Evolutionary conservation across 176 grass and related monocot genomes (phyloP), one percentile per base, ranked within the genome.

Genomic region (Tillandsia leiboldiana): DNA sequence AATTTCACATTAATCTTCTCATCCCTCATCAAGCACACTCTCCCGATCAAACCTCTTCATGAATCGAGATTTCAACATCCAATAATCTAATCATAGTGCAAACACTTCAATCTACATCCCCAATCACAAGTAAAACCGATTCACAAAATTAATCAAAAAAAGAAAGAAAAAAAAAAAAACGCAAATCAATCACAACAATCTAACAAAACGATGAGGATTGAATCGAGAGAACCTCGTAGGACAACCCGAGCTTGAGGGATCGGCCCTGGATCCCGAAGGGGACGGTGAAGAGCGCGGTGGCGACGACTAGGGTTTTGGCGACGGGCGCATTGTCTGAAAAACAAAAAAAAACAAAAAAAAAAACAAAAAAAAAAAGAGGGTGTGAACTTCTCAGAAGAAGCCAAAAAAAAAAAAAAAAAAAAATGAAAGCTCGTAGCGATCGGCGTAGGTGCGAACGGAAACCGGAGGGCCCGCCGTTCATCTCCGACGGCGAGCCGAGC

Each of bases 401-500:
- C 1, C 17, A 15, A 33, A 53, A 14, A 3, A 53, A 2, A 75
- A 61, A 13, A 75, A 59, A 53, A 29, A 13, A 12, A 48, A 49
- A 77, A 57, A 0, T 12, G 12, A 17, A 50, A 18, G 62, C n/a
- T 50, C 52, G 27, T 61, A 1, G 23, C 27, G 11, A 53, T 29
- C 1, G 33, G 15, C 42, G 26, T 1, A 23, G 54, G 24, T 48
- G 49, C 81, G 71, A 85, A 96, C 93, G 86, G 56, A 97, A 92
- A 9, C 93, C 93, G 14, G 93, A 91, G 22, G 91, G 76, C 5
- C 86, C 93, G 66, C 86, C 88, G 83, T 80, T 96, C 88, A 96
- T 96, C 92, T 75, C 73, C 83, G 70, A 49, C 63, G 50, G 12
- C 29, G 68, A 47, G 64, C 26, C 26, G 9, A 67, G 9, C 48